Percentiles rank a stretch among this genome's conserved stretches.
Evolutionary conservation across 2,329 filamentous ascomycete species (phyloP).

Genomic region (Clonostachys sp.): DNA sequence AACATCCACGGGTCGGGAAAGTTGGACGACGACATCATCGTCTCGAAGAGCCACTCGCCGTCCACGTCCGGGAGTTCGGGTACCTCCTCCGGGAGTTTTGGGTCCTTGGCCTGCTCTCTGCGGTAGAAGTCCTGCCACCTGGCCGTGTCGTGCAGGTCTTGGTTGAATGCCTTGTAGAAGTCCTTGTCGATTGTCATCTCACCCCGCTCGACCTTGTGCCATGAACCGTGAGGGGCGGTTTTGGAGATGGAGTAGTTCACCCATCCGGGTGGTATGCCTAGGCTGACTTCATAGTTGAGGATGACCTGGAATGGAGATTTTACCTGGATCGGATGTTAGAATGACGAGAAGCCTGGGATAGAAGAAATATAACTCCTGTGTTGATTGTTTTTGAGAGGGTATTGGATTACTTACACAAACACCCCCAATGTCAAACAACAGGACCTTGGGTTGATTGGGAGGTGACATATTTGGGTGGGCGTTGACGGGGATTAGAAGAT

Average conservation of each 20-base stretch:
- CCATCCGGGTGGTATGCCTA: conserved; percentile 81
- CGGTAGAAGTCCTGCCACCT: conserved; percentile 67
- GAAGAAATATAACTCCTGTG: background rate
- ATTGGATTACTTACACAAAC: conserved; percentile 72
- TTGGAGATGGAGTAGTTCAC: conserved; percentile 85
- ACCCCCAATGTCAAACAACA: conserved; percentile 93
- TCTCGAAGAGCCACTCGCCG: conserved; percentile 75
- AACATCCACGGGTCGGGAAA: conserved; percentile 82
- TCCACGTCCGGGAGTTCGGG: conserved; percentile 71
- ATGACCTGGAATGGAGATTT: conserved; percentile 90
- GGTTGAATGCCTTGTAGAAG: conserved; percentile 74
- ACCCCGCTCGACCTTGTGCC: conserved; percentile 85
- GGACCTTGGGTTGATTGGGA: conserved; percentile 57
- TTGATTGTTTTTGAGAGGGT: background rate
- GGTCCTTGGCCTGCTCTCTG: conserved; percentile 33
- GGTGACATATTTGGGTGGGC: conserved; percentile 5
- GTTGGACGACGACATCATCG: conserved; percentile 78
- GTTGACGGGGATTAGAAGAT: conserved; percentile 21
- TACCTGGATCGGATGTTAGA: conserved; percentile 49
- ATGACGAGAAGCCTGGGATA: conserved; percentile 1
- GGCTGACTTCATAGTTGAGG: conserved; percentile 76
- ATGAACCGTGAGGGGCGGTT: conserved; percentile 73
- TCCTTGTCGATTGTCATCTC: conserved; percentile 68
- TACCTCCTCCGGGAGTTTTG: conserved; percentile 18
- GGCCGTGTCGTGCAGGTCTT: conserved; percentile 61